Percentiles rank a stretch among this genome's conserved stretches.
phyloP scores from a whole-genome alignment of 129 eudicot species.

The Heracleum sosnowskyi region DNA sequence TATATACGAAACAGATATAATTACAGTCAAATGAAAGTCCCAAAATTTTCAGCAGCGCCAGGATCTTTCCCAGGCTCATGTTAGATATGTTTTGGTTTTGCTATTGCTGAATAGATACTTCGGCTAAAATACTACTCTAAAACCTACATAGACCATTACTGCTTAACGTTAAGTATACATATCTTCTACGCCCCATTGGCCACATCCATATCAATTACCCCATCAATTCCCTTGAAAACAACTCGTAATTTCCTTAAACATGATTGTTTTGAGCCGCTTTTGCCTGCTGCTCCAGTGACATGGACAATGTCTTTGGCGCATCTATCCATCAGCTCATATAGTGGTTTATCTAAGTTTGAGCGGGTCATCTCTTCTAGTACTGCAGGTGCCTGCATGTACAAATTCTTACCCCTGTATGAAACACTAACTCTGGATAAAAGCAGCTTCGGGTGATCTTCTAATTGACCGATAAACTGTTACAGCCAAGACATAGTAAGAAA shows the following conservation, averaged over 20 bases:
- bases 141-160: background rate
- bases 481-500: slow-evolving; percentile 8
- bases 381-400: slow-evolving; percentile 94
- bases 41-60: background rate
- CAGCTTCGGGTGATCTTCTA: slow-evolving; percentile 74
- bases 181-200: slow-evolving; percentile 64
- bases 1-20: background rate
- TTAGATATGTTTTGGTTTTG: background rate
- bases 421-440: slow-evolving; percentile 64
- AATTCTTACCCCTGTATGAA: slow-evolving; percentile 48
- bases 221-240: slow-evolving; percentile 54
- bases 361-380: slow-evolving; percentile 86
- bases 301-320: slow-evolving; percentile 48
- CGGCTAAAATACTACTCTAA: background rate
- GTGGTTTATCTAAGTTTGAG: slow-evolving; percentile 54
- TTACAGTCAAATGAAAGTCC: background rate
- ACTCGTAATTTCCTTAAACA: slow-evolving; percentile 63
- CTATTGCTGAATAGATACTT: background rate
- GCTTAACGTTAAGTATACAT: background rate
- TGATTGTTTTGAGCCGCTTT: slow-evolving; percentile 53
- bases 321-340: slow-evolving; percentile 63
- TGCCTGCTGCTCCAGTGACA: slow-evolving; percentile 66
- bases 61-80: background rate
- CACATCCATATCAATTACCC: slow-evolving; percentile 61
- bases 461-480: slow-evolving; percentile 65